These are phyloP conservation scores for Vitis labrusca DNA, from an alignment of 164 flowering plant species.

Conservation along the genomic window DNA sequence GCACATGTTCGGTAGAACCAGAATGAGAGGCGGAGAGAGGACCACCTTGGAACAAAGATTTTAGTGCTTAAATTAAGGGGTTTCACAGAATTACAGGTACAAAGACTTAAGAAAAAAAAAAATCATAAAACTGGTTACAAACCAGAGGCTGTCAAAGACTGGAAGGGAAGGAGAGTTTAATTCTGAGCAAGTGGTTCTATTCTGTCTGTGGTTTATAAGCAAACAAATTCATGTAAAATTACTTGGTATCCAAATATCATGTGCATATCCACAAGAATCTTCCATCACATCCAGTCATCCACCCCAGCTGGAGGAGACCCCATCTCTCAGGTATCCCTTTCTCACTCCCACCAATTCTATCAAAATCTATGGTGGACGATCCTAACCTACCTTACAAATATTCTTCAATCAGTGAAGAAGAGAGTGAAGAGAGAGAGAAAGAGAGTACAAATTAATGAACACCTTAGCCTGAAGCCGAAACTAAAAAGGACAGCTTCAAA, in stretches of 20 bases:
- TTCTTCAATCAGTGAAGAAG: not conserved
- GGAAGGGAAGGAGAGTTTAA: conserved; percentile 3
- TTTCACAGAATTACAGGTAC: not conserved
- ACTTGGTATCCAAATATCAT: conserved; percentile 1
- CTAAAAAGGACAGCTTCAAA: conserved; percentile 24
- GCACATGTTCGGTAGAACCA: conserved; percentile 16
- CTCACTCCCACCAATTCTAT: conserved; percentile 1
- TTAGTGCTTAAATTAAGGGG: no score
- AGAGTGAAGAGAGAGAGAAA: not conserved
- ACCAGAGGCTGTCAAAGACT: not conserved
- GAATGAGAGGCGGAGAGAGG: not conserved
- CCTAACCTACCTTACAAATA: conserved; percentile 2
- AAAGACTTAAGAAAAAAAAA: not conserved
- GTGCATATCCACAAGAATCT: conserved; percentile 33
- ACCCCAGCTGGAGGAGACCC: conserved; percentile 25
- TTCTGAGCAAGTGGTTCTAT: conserved; percentile 10
- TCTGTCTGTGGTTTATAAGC: not conserved
- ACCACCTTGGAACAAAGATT: not conserved
- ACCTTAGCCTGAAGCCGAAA: conserved; percentile 21
- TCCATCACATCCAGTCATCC: conserved; percentile 25
- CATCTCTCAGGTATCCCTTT: not conserved
- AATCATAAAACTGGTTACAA: not conserved
- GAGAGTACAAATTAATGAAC: conserved; percentile 1
- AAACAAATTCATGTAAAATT: conserved; percentile 9
- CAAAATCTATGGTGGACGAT: conserved; percentile 6